phyloP scores from a whole-genome alignment of 257 asterid species.

The Penstemon davidsonii region DNA sequence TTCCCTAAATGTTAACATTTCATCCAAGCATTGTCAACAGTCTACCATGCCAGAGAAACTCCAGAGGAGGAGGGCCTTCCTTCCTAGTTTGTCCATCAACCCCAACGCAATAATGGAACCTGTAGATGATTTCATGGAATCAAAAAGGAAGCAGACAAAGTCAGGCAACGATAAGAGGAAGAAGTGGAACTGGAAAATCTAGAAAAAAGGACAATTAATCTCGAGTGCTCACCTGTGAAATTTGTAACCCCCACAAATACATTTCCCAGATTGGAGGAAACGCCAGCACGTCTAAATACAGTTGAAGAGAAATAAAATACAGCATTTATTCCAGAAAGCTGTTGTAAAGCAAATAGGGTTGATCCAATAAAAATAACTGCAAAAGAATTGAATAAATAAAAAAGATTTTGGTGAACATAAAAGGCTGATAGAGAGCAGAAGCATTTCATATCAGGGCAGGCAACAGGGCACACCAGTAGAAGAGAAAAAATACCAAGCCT shows the following conservation, averaged over 20 bases:
- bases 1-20: constrained; percentile 12
- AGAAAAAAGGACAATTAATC: not conserved
- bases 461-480: constrained; percentile 9
- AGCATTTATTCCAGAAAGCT: constrained; percentile 99
- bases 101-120: constrained; percentile 77
- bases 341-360: constrained; percentile 97
- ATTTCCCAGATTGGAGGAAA: constrained; percentile 87
- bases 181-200: constrained; percentile 7
- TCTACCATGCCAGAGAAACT: constrained; percentile 96
- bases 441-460: not conserved
- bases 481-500: constrained; percentile 1
- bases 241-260: constrained; percentile 75
- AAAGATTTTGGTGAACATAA: constrained; percentile 32
- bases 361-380: constrained; percentile 99
- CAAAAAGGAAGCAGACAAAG: not conserved
- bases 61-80: constrained; percentile 85
- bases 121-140: constrained; percentile 31
- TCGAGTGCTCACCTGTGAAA: constrained; percentile 52
- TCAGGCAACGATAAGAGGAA: constrained; percentile 1
- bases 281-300: constrained; percentile 98
- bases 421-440: constrained; percentile 22
- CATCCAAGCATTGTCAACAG: constrained; percentile 11
- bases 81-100: constrained; percentile 90
- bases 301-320: constrained; percentile 99
- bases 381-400: constrained; percentile 59